A percentile compares a stretch with the other conserved stretches of the same genome.
These are phyloP conservation scores for Myriangium duriaei DNA, from an alignment of 2,329 filamentous ascomycete genomes.

Conservation along the genomic window DNA sequence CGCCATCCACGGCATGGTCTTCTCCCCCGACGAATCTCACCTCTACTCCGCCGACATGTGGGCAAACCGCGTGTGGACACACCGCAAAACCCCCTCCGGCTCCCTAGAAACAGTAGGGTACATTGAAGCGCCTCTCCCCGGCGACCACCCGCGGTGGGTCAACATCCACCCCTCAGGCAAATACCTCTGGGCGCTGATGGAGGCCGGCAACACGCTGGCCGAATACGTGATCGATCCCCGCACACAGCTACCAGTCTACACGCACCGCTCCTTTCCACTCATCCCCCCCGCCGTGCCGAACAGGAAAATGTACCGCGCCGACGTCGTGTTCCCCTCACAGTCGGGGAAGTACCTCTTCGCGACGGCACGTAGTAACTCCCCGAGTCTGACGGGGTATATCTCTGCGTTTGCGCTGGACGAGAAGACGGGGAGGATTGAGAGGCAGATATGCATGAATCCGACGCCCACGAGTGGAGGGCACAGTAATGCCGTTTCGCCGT, in stretches of 20 bases:
- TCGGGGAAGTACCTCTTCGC: constrained; percentile 70
- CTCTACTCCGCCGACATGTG: constrained; percentile 69
- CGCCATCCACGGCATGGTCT: constrained; percentile 73
- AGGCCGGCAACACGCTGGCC: constrained; percentile 72
- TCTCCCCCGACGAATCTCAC: constrained; percentile 59
- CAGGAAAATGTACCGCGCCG: constrained; percentile 61
- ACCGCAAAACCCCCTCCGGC: constrained; percentile 55
- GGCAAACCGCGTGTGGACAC: constrained; percentile 73
- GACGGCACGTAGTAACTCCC: constrained; percentile 66
- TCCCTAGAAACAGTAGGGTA: constrained; percentile 57
- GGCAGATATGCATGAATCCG: constrained; percentile 68
- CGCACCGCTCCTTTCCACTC: constrained; percentile 61
- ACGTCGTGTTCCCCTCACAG: constrained; percentile 63
- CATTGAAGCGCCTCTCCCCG: constrained; percentile 55
- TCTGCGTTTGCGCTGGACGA: constrained; percentile 62
- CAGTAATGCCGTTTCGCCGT: constrained; percentile 76
- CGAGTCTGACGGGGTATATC: constrained; percentile 68
- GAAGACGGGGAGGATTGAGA: constrained; percentile 54
- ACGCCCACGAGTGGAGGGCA: constrained; percentile 81
- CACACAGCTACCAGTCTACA: constrained; percentile 67
- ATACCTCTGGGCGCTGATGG: constrained; percentile 79
- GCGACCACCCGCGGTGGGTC: constrained; percentile 80
- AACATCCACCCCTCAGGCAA: constrained; percentile 66
- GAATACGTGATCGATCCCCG: constrained; percentile 67
- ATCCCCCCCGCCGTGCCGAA: constrained; percentile 57